These are phyloP conservation scores for Filobasidium uniguttulatum DNA, from an alignment of 1,284 basidiomycete species.

Conservation along the genomic window DNA sequence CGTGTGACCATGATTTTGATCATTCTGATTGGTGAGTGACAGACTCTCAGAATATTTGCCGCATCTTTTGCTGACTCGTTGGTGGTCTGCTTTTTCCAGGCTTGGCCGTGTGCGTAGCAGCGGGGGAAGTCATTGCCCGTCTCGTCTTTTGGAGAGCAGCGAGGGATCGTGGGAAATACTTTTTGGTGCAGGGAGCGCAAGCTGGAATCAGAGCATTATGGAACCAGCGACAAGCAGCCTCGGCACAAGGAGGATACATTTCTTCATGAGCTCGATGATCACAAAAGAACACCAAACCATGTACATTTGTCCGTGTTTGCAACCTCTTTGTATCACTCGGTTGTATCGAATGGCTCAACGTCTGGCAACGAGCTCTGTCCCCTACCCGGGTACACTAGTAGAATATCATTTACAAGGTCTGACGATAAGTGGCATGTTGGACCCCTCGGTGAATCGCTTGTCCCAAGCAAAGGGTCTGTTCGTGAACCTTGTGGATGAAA, in stretches of 20 bases:
- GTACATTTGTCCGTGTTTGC: no score
- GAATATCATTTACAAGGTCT: conserved; percentile 15
- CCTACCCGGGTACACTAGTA: no score
- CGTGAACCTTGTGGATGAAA: conserved; percentile 16
- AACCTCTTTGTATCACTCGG: no score
- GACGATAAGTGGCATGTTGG: conserved; percentile 18
- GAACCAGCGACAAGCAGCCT: no score
- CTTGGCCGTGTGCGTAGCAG: conserved; percentile 8
- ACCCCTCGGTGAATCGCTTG: conserved; percentile 16
- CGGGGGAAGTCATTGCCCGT: conserved; percentile 17
- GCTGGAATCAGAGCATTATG: background rate
- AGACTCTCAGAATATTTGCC: conserved; percentile 20
- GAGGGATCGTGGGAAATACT: conserved; percentile 21
- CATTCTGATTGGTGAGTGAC: conserved; percentile 79
- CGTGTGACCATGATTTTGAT: conserved; percentile 93
- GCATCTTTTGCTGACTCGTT: background rate
- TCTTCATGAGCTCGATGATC: no score
- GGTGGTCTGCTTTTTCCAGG: background rate
- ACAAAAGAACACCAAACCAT: no score
- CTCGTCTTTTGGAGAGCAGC: conserved; percentile 13
- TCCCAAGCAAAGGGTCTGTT: conserved; percentile 20
- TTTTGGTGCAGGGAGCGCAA: conserved; percentile 16
- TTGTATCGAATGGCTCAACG: no score
- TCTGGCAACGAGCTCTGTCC: no score
- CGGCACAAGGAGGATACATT: no score